Percentiles rank a stretch among this genome's conserved stretches.
Conservation (phyloP, 2,329 filamentous ascomycete genomes). For the Ascochyta lentis region DNA sequence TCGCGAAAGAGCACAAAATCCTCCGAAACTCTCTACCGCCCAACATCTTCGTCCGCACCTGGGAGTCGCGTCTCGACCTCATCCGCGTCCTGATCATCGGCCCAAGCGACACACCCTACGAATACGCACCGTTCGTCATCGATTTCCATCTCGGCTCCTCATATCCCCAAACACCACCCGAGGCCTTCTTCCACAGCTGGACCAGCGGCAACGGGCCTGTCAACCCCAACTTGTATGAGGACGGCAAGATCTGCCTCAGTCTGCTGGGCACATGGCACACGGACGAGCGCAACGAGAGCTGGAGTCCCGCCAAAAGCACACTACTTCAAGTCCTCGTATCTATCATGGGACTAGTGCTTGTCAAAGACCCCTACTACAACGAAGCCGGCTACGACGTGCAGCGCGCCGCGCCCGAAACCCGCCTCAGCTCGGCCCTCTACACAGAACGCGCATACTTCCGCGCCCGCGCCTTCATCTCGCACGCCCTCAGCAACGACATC, state of each 20-base stretch:
- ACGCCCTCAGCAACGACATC: conserved; percentile 52
- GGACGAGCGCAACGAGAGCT: conserved; percentile 59
- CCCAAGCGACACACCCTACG: conserved; percentile 66
- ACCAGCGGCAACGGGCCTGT: conserved; percentile 59
- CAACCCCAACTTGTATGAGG: conserved; percentile 69
- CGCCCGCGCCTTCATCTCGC: conserved; percentile 59
- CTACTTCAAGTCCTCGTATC: conserved; percentile 65
- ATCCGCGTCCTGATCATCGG: conserved; percentile 65
- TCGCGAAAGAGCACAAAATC: conserved; percentile 66
- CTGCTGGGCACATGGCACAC: conserved; percentile 67
- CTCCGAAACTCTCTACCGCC: conserved; percentile 60
- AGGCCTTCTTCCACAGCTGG: conserved; percentile 67
- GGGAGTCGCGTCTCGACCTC: conserved; percentile 65
- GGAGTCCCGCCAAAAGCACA: conserved; percentile 61
- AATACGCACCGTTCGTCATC: conserved; percentile 66
- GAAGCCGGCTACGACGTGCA: conserved; percentile 67
- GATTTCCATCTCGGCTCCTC: conserved; percentile 60
- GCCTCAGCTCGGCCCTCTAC: conserved; percentile 57
- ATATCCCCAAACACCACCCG: conserved; percentile 61
- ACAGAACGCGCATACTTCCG: conserved; percentile 63
- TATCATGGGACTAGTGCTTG: conserved; percentile 63
- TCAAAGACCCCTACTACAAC: conserved; percentile 68
- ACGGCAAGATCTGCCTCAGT: conserved; percentile 67
- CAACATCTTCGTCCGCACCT: conserved; percentile 65
- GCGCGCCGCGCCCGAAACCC: conserved; percentile 54